Evolutionary conservation across 176 grass and related monocot genomes (phyloP).

Genomic region (Triticum timopheevii): DNA sequence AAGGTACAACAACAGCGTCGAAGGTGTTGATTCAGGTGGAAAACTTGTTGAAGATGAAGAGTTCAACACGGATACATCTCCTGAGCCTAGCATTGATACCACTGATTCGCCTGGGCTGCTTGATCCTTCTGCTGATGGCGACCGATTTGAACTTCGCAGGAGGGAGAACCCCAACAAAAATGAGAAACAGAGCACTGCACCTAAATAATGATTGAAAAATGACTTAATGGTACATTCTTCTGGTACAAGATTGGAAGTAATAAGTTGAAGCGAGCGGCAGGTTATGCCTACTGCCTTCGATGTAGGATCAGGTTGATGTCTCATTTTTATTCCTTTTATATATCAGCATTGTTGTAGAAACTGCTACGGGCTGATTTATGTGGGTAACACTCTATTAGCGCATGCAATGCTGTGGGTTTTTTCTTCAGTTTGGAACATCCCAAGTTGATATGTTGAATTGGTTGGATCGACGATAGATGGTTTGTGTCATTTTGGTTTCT

Average conservation of each 20-base stretch:
- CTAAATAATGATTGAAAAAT: conserved; percentile 15
- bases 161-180: conserved; percentile 53
- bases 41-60: conserved; percentile 46
- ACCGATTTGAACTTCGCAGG: conserved; percentile 54
- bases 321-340: neutral
- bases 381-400: neutral
- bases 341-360: neutral
- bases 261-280: neutral
- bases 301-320: conserved; percentile 16
- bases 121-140: conserved; percentile 29
- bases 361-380: neutral
- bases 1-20: conserved; percentile 44
- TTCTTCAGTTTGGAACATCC: conserved; percentile 19
- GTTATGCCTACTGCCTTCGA: conserved; percentile 6
- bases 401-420: conserved; percentile 1
- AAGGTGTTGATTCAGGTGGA: conserved; percentile 34
- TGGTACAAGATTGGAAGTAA: neutral
- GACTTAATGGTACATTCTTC: conserved; percentile 14
- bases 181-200: conserved; percentile 31
- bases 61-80: conserved; percentile 50
- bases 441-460: neutral
- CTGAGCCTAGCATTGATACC: conserved; percentile 35
- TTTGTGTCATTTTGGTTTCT: neutral
- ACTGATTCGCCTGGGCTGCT: conserved; percentile 31
- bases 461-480: neutral